phyloP scores from a whole-genome alignment of 331 rosid species.

The Cydonia oblonga region DNA sequence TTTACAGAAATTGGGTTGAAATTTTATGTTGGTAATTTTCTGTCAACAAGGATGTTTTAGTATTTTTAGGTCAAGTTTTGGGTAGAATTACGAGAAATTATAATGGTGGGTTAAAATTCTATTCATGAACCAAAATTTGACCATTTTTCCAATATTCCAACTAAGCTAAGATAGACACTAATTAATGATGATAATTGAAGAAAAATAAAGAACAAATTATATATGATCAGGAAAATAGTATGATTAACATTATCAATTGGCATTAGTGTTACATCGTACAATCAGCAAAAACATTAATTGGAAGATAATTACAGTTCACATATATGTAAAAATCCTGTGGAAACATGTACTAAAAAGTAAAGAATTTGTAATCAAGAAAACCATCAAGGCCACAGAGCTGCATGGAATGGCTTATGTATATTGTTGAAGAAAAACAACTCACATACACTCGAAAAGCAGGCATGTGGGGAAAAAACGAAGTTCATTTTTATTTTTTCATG shows the following conservation, averaged over 20 bases:
- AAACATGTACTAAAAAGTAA: not conserved
- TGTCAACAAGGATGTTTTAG: too few species aligned
- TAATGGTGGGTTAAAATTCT: too few species aligned
- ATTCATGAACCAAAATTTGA: too few species aligned
- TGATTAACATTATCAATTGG: not conserved
- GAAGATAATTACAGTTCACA: not conserved
- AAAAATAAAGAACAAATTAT: not conserved
- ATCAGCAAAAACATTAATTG: not conserved
- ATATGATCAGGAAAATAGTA: not conserved
- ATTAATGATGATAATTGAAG: not conserved
- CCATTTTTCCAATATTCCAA: too few species aligned
- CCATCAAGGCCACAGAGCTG: not conserved
- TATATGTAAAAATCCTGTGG: not conserved
- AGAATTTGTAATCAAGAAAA: not conserved
- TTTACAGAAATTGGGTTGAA: not conserved
- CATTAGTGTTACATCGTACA: not conserved
- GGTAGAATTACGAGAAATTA: too few species aligned
- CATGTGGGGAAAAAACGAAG: not conserved
- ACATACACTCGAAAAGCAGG: too few species aligned
- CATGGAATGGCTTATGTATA: too few species aligned
- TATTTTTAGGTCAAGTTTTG: too few species aligned
- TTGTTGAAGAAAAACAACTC: too few species aligned
- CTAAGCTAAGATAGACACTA: not conserved
- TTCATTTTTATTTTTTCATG: not conserved
- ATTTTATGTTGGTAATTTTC: not conserved